phyloP scores from a whole-genome alignment of 106 monocot genomes.

The Dactylorhiza incarnata region DNA sequence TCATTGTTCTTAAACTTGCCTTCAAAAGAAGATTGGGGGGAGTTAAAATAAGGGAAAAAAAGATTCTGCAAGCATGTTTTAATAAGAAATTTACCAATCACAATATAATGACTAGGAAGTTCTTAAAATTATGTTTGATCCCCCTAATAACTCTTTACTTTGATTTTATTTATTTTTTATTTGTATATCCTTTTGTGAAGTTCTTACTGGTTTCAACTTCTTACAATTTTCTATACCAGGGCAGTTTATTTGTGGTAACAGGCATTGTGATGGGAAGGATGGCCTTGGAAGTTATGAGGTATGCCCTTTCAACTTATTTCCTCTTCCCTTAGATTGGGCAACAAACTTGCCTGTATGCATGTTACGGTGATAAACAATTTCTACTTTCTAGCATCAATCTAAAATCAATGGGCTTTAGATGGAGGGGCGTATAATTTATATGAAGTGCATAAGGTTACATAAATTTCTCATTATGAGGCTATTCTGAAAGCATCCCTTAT shows the following conservation, averaged over 20 bases:
- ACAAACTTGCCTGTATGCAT: background rate
- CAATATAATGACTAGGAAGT: background rate
- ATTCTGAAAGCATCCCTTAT: too few relatives aligned
- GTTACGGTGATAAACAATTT: background rate
- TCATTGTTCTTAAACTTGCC: too few relatives aligned
- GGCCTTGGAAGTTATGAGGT: slow-evolving; percentile 93
- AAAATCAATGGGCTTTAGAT: too few relatives aligned
- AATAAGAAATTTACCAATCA: background rate
- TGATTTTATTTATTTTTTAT: background rate
- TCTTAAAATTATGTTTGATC: background rate
- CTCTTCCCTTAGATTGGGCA: background rate
- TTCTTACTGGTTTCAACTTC: slow-evolving; percentile 2
- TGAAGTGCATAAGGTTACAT: too few relatives aligned
- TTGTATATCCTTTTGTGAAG: background rate
- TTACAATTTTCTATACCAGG: slow-evolving; percentile 34
- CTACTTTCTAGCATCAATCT: background rate
- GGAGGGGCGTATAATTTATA: too few relatives aligned
- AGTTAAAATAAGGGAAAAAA: background rate
- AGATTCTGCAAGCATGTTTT: background rate
- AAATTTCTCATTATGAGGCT: too few relatives aligned
- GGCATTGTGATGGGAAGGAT: slow-evolving; percentile 73
- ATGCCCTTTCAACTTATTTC: slow-evolving; percentile 12
- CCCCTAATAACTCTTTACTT: background rate
- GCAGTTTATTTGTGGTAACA: slow-evolving; percentile 94
- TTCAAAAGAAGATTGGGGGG: too few relatives aligned